Evolutionary conservation across 1,139 yeast species (phyloP).

Genomic region (Geotrichum fermentans): DNA sequence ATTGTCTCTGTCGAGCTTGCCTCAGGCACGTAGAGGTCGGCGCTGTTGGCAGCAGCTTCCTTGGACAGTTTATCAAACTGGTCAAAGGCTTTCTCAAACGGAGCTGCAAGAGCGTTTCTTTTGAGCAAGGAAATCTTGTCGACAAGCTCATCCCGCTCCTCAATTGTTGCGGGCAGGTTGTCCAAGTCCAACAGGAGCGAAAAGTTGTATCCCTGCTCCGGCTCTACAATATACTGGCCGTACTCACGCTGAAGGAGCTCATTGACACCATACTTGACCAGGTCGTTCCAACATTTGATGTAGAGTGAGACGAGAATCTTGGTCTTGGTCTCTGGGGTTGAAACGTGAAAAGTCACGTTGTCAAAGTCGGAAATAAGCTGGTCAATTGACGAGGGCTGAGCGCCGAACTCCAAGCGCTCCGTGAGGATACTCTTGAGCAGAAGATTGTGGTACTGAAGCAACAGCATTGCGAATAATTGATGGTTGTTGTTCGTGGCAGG

Average conservation of each 20-base stretch:
- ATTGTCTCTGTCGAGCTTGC: conserved; percentile 58
- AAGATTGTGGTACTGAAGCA: conserved; percentile 43
- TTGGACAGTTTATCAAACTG: conserved; percentile 63
- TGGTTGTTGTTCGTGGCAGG: no score
- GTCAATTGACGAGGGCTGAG: conserved; percentile 61
- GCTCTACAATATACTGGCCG: conserved; percentile 40
- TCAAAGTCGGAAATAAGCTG: conserved; percentile 92
- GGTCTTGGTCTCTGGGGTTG: conserved; percentile 70
- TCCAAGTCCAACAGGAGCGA: conserved; percentile 66
- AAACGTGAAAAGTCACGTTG: conserved; percentile 87
- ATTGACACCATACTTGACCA: conserved; percentile 57
- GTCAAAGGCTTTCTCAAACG: conserved; percentile 79
- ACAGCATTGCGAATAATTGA: conserved; percentile 32
- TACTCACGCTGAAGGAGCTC: conserved; percentile 42
- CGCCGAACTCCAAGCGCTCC: conserved; percentile 40
- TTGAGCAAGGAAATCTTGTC: conserved; percentile 68
- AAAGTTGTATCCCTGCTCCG: conserved; percentile 79
- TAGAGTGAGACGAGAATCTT: conserved; percentile 63
- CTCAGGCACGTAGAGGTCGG: conserved; percentile 47
- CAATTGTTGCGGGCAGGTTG: conserved; percentile 40
- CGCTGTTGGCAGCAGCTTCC: conserved; percentile 49
- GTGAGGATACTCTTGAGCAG: conserved; percentile 41
- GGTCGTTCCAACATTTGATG: conserved; percentile 73
- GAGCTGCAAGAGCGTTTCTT: conserved; percentile 86
- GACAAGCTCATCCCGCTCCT: conserved; percentile 50